Evolutionary conservation across 2,329 filamentous ascomycete genomes (phyloP), one percentile per base, ranked within the genome.

Genomic region (Camillea tinctor): DNA sequence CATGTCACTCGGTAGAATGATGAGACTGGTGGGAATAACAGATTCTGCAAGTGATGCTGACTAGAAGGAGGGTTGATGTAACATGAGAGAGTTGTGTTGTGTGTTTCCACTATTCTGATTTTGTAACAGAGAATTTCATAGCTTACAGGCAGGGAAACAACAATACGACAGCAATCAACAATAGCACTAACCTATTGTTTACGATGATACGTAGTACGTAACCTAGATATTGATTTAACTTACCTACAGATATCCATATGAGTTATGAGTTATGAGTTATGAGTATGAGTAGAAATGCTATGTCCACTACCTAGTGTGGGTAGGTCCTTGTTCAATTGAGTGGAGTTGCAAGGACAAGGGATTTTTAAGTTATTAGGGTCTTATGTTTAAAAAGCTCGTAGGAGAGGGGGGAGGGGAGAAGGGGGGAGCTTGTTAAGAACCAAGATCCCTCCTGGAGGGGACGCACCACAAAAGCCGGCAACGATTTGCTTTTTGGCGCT

Each of bases 381-480:
- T 62, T 48, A 64, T 48, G 52, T 54, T 55, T 55, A 57, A 30
- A 57, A 55, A 49, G 59, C 52, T 56, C 24, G 55, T 53, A 52
- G 54, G 61, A 51, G 62, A n/a, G 26, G 26, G 26, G 26, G 26
- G 26, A 7, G 26, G 6, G 26, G 26, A 9, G 26, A 9, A 9
- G 26, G 7, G 7, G 26, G 26, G 26, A 3, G 7, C 6, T 26
- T 26, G 4, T 30, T 56, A 57, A 59, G 60, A 68, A 65, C 64
- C 62, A 69, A 67, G 67, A 70, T 69, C 64, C 26, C 6, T 59
- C 53, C 53, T 56, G 54, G 52, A 56, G 56, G 60, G 26, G 56
- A 21, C n/a, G 59, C 60, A 59, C 59, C 55, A 55, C 60, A 26
- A 50, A 23, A 50, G 21, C 49, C n/a, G 49, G 57, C 60, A 64